Base-by-base conservation (phyloP, 1,284 basidiomycete genomes). In the Peniophora sp. region DNA sequence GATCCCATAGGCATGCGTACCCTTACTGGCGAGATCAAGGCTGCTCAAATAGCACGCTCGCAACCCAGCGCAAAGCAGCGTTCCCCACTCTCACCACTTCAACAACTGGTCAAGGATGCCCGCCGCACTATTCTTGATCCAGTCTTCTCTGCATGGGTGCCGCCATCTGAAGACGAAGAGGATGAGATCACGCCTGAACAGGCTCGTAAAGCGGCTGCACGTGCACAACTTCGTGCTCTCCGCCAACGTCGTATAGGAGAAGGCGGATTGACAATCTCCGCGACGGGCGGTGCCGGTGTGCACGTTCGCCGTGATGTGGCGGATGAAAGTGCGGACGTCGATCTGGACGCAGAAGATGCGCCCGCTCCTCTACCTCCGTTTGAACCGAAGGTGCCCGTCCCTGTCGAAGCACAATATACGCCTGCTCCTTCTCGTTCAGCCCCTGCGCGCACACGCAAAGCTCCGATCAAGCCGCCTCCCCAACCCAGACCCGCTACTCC, bases 301-400 rank as follows among this genome's bases (percentile, higher is more conserved):
- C 78, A 74, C 54, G 69, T 83, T 32, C 71, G 79, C 22, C 66
- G 70, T 39, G 80, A 84, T 57, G 58, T 73, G 3, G 77, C 72
- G 35, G 81, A 84, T 52, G 81, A 85, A 60, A 82, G 71, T 54
- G 71, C 66, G 41, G 76, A 80, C 43, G 78, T 83, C 11, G 79
- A 84, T 55, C 71, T 83, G 24, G 66, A 58, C 20, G 48, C 58
- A 27, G 56, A 47, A 24, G 58, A 52, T 3, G 14, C 14, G 18
- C 24, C 47, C 11, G 18, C 36, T 9, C 47, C 47, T 23, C 23
- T 18, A 9, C 15, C 20, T 14, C 23, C 47, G 17, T 5, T 24
- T 20, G 36, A 41, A 6, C 22, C 47, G n/a, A n/a, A 22, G 20
- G 20, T 35, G 23, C 24, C 23, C 9, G 27, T 15, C 52, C 45